Evolutionary conservation across 2,329 filamentous ascomycete species (phyloP).

Genomic region (Cordyceps fumosorosea): DNA sequence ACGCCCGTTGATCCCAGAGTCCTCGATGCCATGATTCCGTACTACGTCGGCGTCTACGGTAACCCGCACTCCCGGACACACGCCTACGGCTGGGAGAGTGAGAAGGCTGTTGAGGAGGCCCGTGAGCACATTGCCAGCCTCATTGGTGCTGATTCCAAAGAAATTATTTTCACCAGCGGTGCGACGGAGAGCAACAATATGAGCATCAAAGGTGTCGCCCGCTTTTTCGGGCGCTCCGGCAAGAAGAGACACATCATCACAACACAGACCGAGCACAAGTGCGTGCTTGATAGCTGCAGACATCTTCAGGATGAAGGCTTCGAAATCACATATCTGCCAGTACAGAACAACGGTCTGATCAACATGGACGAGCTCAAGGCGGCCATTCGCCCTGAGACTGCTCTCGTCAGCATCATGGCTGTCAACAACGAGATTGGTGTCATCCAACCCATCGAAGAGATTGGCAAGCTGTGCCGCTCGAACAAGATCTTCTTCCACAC

Average conservation of each 20-base stretch:
- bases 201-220: slow-evolving; percentile 96
- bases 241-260: slow-evolving; percentile 99
- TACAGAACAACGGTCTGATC: slow-evolving; percentile 79
- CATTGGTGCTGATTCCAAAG: slow-evolving; percentile 91
- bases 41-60: slow-evolving; percentile 85
- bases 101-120: slow-evolving; percentile 85
- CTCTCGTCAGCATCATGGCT: slow-evolving; percentile 92
- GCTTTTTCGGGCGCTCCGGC: slow-evolving; percentile 85
- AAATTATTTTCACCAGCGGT: slow-evolving; percentile 97
- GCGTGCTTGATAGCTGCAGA: slow-evolving; percentile 92
- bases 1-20: slow-evolving; percentile 93
- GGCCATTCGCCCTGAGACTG: slow-evolving; percentile 85
- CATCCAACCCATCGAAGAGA: slow-evolving; percentile 92
- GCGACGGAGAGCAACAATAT: slow-evolving; percentile 99
- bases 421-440: slow-evolving; percentile 99
- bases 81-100: slow-evolving; percentile 97
- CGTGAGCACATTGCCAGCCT: slow-evolving; percentile 75
- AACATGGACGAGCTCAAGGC: slow-evolving; percentile 77
- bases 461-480: slow-evolving; percentile 81
- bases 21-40: slow-evolving; percentile 93
- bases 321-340: slow-evolving; percentile 93
- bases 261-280: slow-evolving; percentile 97
- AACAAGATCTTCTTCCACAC: slow-evolving; percentile 98
- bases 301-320: slow-evolving; percentile 97
- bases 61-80: slow-evolving; percentile 97